Conservation (phyloP, 163 green algal species). For the Volvox carteri region DNA sequence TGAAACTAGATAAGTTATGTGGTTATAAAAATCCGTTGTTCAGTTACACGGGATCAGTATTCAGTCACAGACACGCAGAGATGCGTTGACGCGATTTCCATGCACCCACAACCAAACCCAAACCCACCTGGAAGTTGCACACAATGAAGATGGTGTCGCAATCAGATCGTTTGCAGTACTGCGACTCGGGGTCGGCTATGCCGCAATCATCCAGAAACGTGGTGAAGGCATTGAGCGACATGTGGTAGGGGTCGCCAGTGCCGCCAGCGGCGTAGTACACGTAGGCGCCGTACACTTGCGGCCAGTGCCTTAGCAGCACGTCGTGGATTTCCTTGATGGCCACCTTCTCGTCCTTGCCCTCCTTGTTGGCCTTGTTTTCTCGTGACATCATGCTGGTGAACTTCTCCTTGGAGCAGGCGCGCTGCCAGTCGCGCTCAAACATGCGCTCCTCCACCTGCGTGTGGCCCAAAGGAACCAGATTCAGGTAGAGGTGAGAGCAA, state of each 20-base stretch:
- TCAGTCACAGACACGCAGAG: too few species aligned
- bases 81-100: not conserved
- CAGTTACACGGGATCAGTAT: too few species aligned
- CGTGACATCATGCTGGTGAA: conserved; percentile 81
- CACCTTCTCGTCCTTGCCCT: conserved; percentile 70
- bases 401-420: conserved; percentile 81
- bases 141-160: conserved; percentile 89
- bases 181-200: conserved; percentile 78
- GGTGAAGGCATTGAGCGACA: conserved; percentile 83
- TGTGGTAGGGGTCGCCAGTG: conserved; percentile 78
- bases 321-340: conserved; percentile 76
- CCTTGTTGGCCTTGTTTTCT: conserved; percentile 80
- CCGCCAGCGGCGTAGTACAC: conserved; percentile 75
- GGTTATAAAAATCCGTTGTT: too few species aligned
- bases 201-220: conserved; percentile 75
- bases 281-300: conserved; percentile 70
- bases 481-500: too few species aligned
- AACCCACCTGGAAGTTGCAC: conserved; percentile 68
- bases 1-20: too few species aligned
- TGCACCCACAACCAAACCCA: not conserved
- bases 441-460: conserved; percentile 74
- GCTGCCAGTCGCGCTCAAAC: conserved; percentile 85
- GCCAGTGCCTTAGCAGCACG: conserved; percentile 74
- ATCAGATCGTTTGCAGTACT: conserved; percentile 81
- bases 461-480: too few species aligned